phyloP scores from a whole-genome alignment of 805 yeast genomes.

The Suhomyces kilbournensis region DNA sequence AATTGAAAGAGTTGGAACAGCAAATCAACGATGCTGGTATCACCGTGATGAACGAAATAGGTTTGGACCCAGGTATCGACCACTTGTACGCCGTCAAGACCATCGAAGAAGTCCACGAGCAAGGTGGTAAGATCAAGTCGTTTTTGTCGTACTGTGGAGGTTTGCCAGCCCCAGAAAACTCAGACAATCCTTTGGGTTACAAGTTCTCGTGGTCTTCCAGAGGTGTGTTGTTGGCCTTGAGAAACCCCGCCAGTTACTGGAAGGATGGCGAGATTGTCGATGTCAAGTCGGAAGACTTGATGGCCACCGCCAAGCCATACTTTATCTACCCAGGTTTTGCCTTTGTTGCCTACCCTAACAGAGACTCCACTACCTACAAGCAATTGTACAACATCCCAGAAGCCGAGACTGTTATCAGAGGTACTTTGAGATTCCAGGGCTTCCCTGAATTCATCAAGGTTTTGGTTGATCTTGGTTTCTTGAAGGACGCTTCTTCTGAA shows the following conservation, averaged over 20 bases:
- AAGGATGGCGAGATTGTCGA: constrained; percentile 78
- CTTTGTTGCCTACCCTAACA: constrained; percentile 93
- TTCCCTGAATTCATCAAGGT: constrained; percentile 98
- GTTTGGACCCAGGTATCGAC: constrained; percentile 98
- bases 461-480: constrained; percentile 88
- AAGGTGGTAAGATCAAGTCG: constrained; percentile 88
- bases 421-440: constrained; percentile 96
- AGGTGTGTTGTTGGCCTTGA: constrained; percentile 92
- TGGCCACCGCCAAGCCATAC: constrained; percentile 94
- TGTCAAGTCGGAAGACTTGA: constrained; percentile 83
- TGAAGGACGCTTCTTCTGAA: constrained; percentile 70
- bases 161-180: constrained; percentile 95
- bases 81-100: constrained; percentile 98
- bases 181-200: constrained; percentile 97
- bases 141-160: constrained; percentile 99
- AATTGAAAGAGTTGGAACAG: constrained; percentile 79
- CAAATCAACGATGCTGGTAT: constrained; percentile 93
- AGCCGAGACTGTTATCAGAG: constrained; percentile 95
- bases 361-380: constrained; percentile 93
- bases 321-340: constrained; percentile 94
- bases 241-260: constrained; percentile 90
- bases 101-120: constrained; percentile 90
- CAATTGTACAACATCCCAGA: constrained; percentile 93
- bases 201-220: constrained; percentile 99
- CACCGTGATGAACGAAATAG: constrained; percentile 97